Percentiles rank a stretch among this genome's conserved stretches.
These are phyloP conservation scores for Venturia pyrina DNA, from an alignment of 2,329 filamentous ascomycete genomes.

Conservation along the genomic window DNA sequence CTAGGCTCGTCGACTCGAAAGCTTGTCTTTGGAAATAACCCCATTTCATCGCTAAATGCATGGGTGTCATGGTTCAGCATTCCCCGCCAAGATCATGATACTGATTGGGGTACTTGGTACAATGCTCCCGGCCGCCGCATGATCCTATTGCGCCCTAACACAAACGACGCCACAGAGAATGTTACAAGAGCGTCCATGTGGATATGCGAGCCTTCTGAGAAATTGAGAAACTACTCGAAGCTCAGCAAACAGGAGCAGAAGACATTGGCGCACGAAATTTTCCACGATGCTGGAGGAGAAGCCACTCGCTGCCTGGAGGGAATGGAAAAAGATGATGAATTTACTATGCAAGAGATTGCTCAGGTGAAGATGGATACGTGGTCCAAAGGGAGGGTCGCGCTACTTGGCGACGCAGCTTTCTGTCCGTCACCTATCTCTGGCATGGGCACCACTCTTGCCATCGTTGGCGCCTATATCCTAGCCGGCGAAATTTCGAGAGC, in stretches of 20 bases:
- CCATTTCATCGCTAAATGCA: slow-evolving; percentile 20
- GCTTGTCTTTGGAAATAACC: slow-evolving; percentile 19
- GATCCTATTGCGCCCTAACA: slow-evolving; percentile 16
- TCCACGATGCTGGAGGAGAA: slow-evolving; percentile 28
- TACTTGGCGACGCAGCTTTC: slow-evolving; percentile 31
- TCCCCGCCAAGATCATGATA: slow-evolving; percentile 17
- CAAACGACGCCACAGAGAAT: neutral
- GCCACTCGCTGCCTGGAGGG: slow-evolving; percentile 26
- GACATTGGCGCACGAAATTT: slow-evolving; percentile 22
- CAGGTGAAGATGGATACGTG: slow-evolving; percentile 29
- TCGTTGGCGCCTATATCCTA: slow-evolving; percentile 13
- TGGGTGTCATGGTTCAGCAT: slow-evolving; percentile 25
- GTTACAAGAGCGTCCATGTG: neutral
- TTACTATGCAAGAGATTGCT: slow-evolving; percentile 35
- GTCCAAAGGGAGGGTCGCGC: slow-evolving; percentile 24
- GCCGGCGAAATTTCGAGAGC: slow-evolving; percentile 13
- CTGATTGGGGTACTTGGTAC: slow-evolving; percentile 21
- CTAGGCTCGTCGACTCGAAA: slow-evolving; percentile 22
- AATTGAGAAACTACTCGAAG: slow-evolving; percentile 11
- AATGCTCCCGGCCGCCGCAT: slow-evolving; percentile 18
- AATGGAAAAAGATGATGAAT: slow-evolving; percentile 32
- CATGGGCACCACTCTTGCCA: slow-evolving; percentile 16
- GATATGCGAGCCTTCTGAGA: neutral
- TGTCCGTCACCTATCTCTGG: slow-evolving; percentile 23
- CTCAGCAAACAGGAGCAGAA: slow-evolving; percentile 15